Percentiles rank a stretch among this genome's conserved stretches.
These are phyloP conservation scores for Globisporangium mamillatum DNA, from an alignment of 352 stramenopile species.

Conservation along the genomic window DNA sequence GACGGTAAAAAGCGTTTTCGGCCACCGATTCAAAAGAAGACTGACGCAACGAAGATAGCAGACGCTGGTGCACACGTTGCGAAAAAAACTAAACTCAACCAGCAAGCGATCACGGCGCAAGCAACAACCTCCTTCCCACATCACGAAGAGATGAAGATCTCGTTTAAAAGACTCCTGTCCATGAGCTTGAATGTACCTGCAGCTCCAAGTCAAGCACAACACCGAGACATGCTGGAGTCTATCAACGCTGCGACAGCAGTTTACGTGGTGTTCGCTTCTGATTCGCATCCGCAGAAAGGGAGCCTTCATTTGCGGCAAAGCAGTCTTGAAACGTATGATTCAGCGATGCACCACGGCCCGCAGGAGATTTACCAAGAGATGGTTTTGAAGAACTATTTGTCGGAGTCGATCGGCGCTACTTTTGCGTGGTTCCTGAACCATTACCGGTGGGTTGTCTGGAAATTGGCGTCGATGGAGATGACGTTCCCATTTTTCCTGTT, in stretches of 20 bases:
- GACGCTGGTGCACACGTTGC: background rate
- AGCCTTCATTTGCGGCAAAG: constrained; percentile 10
- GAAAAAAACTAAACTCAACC: constrained; percentile 23
- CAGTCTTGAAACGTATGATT: constrained; percentile 16
- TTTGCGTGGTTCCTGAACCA: constrained; percentile 68
- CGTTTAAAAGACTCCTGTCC: constrained; percentile 25
- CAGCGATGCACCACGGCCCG: constrained; percentile 16
- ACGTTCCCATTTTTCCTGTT: constrained; percentile 46
- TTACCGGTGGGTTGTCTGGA: constrained; percentile 75
- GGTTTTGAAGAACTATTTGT: constrained; percentile 24
- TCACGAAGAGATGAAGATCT: constrained; percentile 50
- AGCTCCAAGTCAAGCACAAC: constrained; percentile 2
- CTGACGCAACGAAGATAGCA: constrained; percentile 10
- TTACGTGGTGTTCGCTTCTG: constrained; percentile 26
- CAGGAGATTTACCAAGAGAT: constrained; percentile 42
- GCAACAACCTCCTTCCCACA: constrained; percentile 17
- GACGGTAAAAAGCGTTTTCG: constrained; percentile 31
- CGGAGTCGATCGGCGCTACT: constrained; percentile 31
- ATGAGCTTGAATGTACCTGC: constrained; percentile 13
- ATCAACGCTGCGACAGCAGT: constrained; percentile 33
- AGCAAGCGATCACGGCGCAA: background rate
- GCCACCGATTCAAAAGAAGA: constrained; percentile 41
- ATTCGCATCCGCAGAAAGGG: background rate
- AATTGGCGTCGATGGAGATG: constrained; percentile 56
- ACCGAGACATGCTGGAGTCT: constrained; percentile 24